Base-by-base conservation (phyloP, 73 alveolate genomes). In the Paramecium pentaurelia region DNA sequence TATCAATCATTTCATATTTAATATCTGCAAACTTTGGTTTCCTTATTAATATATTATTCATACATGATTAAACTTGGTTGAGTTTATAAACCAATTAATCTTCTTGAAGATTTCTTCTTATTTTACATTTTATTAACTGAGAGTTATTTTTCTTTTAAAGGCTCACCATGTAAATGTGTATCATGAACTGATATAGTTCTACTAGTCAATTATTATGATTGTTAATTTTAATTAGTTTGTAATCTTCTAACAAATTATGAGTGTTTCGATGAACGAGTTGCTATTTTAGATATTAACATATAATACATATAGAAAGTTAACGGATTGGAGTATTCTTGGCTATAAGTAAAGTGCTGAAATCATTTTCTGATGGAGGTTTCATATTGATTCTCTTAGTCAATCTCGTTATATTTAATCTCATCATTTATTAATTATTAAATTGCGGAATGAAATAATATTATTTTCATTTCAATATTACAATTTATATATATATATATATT, bases 361-460 rank as follows among this genome's bases (percentile, higher is more conserved):
- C 87, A 73, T 73, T 73, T 73, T 73, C 87, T 4, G 87, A 34
- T 37, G 58, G 60, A 36, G 87, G 87, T 37, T 73, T 73, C 58
- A 73, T 34, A 37, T 22, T 73, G 20, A 73, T 22, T 73, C 60
- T 73, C 40, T 40, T 73, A 14, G 12, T 40, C 60, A 37, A 37
- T 40, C 87, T 73, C 60, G 58, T 73, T 34, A 73, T 73, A 40
- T 73, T 73, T 73, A 73, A 73, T 40, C 60, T 73, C 34, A 73
- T 73, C 87, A 73, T 73, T 30, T 14, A 37, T 36, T 14, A n/a
- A 73, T 73, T 34, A 37, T 14, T 73, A 73, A 54, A 54, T 54
- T 54, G 34, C 36, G 36, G 70, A 54, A 54, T 8, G 2, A 14
- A 54, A 4, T 54, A 54, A 16, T 18, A 18, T 54, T 54, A 54